phyloP scores from a whole-genome alignment of 768 basidiomycete genomes.

The Suillus occidentalis region DNA sequence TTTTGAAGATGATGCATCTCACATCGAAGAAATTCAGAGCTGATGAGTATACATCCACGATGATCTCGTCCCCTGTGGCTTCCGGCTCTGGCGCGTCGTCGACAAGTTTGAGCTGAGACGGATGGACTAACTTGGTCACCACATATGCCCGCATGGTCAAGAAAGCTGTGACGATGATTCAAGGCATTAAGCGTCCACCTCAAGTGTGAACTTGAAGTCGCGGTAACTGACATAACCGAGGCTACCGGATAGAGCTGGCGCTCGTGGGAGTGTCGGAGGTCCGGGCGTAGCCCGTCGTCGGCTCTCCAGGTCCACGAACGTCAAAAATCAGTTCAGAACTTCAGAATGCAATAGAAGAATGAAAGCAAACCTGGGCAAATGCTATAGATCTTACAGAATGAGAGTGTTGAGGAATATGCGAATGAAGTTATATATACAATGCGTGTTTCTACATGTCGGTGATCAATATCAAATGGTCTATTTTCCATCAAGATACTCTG shows the following conservation, averaged over 20 bases:
- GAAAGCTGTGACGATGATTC: neutral
- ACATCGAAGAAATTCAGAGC: slow-evolving; percentile 81
- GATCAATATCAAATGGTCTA: slow-evolving; percentile 18
- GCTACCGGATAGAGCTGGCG: neutral
- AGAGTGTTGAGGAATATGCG: slow-evolving; percentile 17
- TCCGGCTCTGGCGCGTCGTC: slow-evolving; percentile 59
- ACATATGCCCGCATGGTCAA: slow-evolving; percentile 75
- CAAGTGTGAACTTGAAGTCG: neutral
- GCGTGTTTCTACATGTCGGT: slow-evolving; percentile 31
- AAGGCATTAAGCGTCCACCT: neutral
- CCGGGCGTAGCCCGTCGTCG: too few species aligned
- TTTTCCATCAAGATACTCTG: slow-evolving; percentile 3
- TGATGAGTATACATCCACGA: slow-evolving; percentile 75
- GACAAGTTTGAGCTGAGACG: slow-evolving; percentile 57
- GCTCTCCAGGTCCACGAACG: too few species aligned
- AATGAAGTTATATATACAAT: slow-evolving; percentile 32
- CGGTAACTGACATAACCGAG: slow-evolving; percentile 1
- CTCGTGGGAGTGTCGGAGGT: too few species aligned
- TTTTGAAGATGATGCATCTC: slow-evolving; percentile 8
- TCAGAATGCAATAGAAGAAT: neutral
- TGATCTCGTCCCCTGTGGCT: slow-evolving; percentile 48
- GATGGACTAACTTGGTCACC: slow-evolving; percentile 67
- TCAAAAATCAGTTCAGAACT: too few species aligned
- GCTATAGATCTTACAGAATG: neutral
- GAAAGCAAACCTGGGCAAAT: neutral